Evolutionary conservation across 192 early-diverging fungal genomes (phyloP), one percentile per base, ranked within the genome.

Genomic region (Coemansia sp.): DNA sequence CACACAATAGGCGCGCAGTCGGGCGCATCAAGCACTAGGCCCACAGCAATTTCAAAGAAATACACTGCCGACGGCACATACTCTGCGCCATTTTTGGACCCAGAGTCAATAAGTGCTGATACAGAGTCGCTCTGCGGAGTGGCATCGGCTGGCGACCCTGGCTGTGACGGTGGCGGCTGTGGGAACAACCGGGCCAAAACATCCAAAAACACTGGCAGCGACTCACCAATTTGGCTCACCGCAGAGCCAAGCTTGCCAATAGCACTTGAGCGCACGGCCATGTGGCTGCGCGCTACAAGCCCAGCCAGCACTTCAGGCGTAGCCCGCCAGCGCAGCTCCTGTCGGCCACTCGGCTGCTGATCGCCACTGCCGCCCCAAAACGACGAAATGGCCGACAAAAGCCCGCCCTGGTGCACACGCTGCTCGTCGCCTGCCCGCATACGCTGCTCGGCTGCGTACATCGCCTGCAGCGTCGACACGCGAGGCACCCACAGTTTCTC

Each of bases 351-450:
- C 8, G 52, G 11, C 12, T 60, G 37, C 12, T 59, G 47, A 19
- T 22, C 53, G 40, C 21, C 21, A 34, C 63, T 50, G 37, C 68
- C 54, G 44, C 78, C 69, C 78, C 72, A 81, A 21, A 81, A 64
- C 59, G 72, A 74, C 11, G 78, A 74, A 3, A 81, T 68, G 14
- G 78, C 78, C 12, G 72, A 74, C 9, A 81, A 42, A 22, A 81
- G 65, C 9, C 71, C 71, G 52, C 59, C 59, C 22, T 58, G 57
- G 50, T 71, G 72, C 22, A 6, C 47, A 17, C 37, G 20, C 8
- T 47, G 68, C 25, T 21, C 25, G 31, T 56, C 56, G 40, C 47
- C 51, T 15, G 48, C 49, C n/a, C 53, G 52, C 5, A 69, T 59
- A 3, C 73, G 67, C 54, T 42, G 53, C 42, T 63, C 51, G 3